These are phyloP conservation scores for Solanum hybrid DNA, from an alignment of 305 asterid species.

Conservation along the genomic window DNA sequence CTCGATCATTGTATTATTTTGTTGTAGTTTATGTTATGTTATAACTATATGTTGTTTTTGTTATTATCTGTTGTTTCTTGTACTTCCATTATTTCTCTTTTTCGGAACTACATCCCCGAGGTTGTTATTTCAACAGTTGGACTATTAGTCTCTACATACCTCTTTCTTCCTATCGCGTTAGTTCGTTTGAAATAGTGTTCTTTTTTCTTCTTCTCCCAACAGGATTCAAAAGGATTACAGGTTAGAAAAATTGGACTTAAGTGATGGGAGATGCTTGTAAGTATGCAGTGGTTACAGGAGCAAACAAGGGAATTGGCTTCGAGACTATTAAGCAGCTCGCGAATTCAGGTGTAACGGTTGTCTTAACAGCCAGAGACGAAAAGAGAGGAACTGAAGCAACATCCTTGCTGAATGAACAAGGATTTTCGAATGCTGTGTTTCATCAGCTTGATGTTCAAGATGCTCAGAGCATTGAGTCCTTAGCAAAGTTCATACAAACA, in stretches of 20 bases:
- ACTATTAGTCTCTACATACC: no score
- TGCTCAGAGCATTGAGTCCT: constrained; percentile 37
- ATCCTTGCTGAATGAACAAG: constrained; percentile 37
- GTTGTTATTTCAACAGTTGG: no score
- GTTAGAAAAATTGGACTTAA: neutral
- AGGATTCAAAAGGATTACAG: neutral
- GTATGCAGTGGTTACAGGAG: constrained; percentile 12
- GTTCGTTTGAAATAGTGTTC: neutral
- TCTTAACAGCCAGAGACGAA: constrained; percentile 57
- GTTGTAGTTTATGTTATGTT: no score
- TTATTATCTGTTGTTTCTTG: neutral
- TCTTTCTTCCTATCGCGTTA: no score
- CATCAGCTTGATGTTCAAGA: constrained; percentile 81
- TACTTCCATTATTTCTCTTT: neutral
- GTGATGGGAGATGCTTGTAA: constrained; percentile 21
- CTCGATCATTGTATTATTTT: no score
- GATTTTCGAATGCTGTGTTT: constrained; percentile 53
- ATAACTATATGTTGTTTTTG: no score
- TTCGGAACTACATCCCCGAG: neutral
- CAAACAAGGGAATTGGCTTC: constrained; percentile 72
- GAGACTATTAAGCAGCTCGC: constrained; percentile 76
- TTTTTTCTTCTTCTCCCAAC: neutral
- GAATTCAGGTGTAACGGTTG: constrained; percentile 42
- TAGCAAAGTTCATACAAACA: constrained; percentile 33
- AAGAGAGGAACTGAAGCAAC: constrained; percentile 50